These are phyloP conservation scores for Nemania abortiva DNA, from an alignment of 2,329 filamentous ascomycete genomes.

Conservation along the genomic window DNA sequence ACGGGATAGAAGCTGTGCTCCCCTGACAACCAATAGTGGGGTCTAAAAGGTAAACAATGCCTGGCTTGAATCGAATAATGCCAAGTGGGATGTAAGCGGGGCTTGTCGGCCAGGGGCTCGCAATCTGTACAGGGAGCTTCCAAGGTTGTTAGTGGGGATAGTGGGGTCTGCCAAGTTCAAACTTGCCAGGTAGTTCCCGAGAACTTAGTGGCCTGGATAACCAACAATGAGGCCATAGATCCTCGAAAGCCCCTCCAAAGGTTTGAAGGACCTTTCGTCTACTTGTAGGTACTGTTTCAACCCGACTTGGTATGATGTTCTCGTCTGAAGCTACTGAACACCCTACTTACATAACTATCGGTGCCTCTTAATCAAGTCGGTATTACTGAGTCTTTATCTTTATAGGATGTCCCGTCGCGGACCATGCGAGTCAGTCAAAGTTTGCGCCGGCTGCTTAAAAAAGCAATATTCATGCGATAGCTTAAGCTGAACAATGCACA, in stretches of 20 bases:
- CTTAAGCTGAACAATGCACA: slow-evolving; percentile 11
- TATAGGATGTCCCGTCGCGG: not conserved
- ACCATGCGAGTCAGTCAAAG: not conserved
- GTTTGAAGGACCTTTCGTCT: not conserved
- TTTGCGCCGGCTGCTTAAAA: slow-evolving; percentile 9
- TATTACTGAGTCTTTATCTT: not conserved
- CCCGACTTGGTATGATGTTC: not conserved
- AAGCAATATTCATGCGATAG: slow-evolving; percentile 8
- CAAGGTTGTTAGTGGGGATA: not conserved
- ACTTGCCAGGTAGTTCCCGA: not conserved
- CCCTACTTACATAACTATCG: too few species aligned
- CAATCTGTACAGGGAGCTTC: not conserved
- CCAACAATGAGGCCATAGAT: not conserved
- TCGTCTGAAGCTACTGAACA: too few species aligned
- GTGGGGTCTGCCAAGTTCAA: not conserved
- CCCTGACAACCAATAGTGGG: slow-evolving; percentile 49
- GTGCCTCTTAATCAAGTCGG: not conserved
- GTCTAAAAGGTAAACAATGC: slow-evolving; percentile 47
- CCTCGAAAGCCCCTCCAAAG: slow-evolving; percentile 30
- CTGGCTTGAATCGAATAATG: slow-evolving; percentile 13
- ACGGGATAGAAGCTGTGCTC: slow-evolving; percentile 31
- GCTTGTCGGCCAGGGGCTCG: not conserved
- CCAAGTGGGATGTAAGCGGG: not conserved
- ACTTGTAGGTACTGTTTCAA: slow-evolving; percentile 33
- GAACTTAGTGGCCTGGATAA: not conserved